A percentile compares a stretch with the other conserved stretches of the same genome.
Evolutionary conservation across 108 stramenopile genomes (phyloP).

Genomic region (Skeletonema tropicum): DNA sequence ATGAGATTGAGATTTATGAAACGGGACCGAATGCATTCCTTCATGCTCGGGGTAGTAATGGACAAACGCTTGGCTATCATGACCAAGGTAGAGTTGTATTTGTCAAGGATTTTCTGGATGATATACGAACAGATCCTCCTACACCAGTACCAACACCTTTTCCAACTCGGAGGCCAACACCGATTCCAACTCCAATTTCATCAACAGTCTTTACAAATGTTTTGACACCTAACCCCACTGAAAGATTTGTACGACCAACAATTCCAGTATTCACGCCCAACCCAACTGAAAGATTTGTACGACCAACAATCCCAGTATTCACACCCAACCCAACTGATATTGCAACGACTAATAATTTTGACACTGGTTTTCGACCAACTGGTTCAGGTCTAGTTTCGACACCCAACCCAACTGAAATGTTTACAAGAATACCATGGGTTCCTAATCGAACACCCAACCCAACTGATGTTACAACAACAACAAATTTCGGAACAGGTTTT

Average conservation of each 20-base stretch:
- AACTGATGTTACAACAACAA: too few species aligned
- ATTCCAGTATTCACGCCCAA: neutral
- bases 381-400: too few species aligned
- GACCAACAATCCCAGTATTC: neutral
- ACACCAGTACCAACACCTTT: neutral
- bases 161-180: neutral
- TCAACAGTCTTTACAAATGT: neutral
- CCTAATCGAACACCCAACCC: neutral
- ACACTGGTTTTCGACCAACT: too few species aligned
- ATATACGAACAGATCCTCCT: neutral
- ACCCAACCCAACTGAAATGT: neutral
- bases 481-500: too few species aligned
- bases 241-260: neutral
- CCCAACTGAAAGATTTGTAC: neutral
- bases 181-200: neutral
- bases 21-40: slow-evolving; percentile 1
- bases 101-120: neutral
- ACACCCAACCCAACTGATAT: neutral
- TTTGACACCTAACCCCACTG: neutral
- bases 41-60: neutral
- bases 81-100: neutral
- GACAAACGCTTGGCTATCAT: neutral
- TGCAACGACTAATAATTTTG: too few species aligned
- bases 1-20: neutral
- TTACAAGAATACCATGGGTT: neutral